Evolutionary conservation across 2,329 filamentous ascomycete genomes (phyloP).

Genomic region (Penicillium expansum): DNA sequence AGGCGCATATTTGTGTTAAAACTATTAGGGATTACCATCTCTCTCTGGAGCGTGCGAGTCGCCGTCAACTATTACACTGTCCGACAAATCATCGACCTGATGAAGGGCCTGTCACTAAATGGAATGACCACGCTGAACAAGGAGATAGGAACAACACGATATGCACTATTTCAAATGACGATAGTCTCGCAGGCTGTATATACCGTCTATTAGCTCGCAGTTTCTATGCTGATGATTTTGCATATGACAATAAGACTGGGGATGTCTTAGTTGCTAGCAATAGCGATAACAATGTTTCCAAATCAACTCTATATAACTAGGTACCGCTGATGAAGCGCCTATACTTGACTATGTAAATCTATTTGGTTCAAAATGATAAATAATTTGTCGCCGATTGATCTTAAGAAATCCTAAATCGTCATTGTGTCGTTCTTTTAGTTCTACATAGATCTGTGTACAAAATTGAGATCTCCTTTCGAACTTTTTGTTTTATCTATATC

Average conservation of each 20-base stretch:
- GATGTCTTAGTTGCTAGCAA: not conserved
- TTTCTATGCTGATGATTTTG: not conserved
- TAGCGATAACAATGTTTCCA: not conserved
- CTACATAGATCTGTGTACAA: not conserved
- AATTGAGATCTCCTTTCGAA: not conserved
- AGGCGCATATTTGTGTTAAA: too few relatives aligned
- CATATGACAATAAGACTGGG: not conserved
- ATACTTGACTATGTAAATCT: too few relatives aligned
- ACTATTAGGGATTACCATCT: not conserved
- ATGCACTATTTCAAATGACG: not conserved
- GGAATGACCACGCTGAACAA: not conserved
- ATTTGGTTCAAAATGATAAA: too few relatives aligned
- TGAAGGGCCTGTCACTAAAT: not conserved
- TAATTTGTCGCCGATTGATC: too few relatives aligned
- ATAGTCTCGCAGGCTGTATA: not conserved
- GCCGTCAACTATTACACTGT: not conserved
- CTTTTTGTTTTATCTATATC: not conserved
- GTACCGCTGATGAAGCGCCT: too few relatives aligned
- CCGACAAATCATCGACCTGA: not conserved
- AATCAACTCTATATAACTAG: not conserved
- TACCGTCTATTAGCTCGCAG: not conserved
- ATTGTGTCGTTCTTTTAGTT: not conserved
- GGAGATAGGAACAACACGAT: not conserved
- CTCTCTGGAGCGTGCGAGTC: not conserved
- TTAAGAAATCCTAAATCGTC: not conserved